phyloP scores from a whole-genome alignment of 2,329 filamentous ascomycete genomes.

The Zymoseptoria tritici region DNA sequence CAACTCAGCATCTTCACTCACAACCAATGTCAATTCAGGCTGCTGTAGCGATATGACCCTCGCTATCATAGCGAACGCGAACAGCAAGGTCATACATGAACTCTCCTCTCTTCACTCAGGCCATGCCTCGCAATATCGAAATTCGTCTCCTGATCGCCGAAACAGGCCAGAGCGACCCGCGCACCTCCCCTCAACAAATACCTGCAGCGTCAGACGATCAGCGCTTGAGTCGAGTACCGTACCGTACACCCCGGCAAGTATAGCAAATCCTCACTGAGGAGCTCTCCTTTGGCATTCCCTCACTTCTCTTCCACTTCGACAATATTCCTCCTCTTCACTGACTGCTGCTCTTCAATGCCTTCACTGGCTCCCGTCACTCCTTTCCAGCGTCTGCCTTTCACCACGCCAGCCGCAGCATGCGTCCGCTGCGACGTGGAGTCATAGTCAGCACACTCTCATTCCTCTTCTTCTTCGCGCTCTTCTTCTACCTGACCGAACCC shows the following conservation, averaged over 20 bases:
- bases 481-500: constrained; percentile 2
- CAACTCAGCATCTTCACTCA: background rate
- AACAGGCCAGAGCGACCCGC: background rate
- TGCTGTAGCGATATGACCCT: background rate
- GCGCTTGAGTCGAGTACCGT: background rate
- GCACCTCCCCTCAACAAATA: background rate
- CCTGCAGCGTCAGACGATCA: background rate
- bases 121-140: background rate
- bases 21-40: background rate
- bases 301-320: background rate
- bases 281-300: background rate
- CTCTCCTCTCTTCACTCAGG: background rate
- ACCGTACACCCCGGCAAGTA: background rate
- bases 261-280: background rate
- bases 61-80: background rate
- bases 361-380: background rate
- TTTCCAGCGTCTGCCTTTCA: background rate
- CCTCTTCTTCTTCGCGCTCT: background rate
- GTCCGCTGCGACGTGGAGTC: background rate
- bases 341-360: background rate
- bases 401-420: background rate
- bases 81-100: background rate
- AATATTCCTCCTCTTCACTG: background rate
- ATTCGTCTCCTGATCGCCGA: background rate
- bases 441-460: background rate